Evolutionary conservation across 2,329 filamentous ascomycete genomes (phyloP).

Genomic region (Davidsoniella virescens): DNA sequence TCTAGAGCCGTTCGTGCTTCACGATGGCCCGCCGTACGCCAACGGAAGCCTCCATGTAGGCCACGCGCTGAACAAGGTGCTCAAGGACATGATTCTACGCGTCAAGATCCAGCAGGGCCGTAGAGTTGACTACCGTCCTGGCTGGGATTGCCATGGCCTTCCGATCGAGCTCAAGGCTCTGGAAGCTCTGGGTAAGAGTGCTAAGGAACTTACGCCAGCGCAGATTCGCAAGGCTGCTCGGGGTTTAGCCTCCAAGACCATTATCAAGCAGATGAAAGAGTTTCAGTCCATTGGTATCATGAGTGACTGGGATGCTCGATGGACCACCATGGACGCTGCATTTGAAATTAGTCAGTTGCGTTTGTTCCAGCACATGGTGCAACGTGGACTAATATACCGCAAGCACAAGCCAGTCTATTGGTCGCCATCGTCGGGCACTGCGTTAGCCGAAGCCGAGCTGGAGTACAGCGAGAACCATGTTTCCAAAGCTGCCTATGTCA

Average conservation of each 20-base stretch:
- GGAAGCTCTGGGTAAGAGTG: slow-evolving; percentile 26
- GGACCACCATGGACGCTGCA: slow-evolving; percentile 61
- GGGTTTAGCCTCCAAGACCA: slow-evolving; percentile 48
- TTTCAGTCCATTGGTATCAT: slow-evolving; percentile 64
- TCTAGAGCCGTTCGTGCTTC: slow-evolving; percentile 56
- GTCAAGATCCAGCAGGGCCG: slow-evolving; percentile 62
- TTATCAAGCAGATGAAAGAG: slow-evolving; percentile 55
- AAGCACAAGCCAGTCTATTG: slow-evolving; percentile 74
- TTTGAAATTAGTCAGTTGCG: slow-evolving; percentile 62
- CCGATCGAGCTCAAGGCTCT: slow-evolving; percentile 95
- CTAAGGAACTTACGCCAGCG: slow-evolving; percentile 29
- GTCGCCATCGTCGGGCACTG: slow-evolving; percentile 64
- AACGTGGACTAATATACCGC: slow-evolving; percentile 57
- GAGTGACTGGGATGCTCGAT: slow-evolving; percentile 62
- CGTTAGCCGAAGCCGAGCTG: slow-evolving; percentile 68
- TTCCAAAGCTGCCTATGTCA: slow-evolving; percentile 62
- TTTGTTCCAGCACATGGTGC: slow-evolving; percentile 61
- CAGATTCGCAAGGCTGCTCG: slow-evolving; percentile 49
- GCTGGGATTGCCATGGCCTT: slow-evolving; percentile 95
- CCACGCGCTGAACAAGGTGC: slow-evolving; percentile 89
- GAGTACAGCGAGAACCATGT: slow-evolving; percentile 65
- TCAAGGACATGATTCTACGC: slow-evolving; percentile 85
- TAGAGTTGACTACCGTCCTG: slow-evolving; percentile 67
- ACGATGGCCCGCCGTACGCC: slow-evolving; percentile 94
- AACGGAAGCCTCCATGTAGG: slow-evolving; percentile 86